Base-by-base conservation (phyloP, 768 basidiomycete genomes). In the Phlebiopsis flavidoalba region DNA sequence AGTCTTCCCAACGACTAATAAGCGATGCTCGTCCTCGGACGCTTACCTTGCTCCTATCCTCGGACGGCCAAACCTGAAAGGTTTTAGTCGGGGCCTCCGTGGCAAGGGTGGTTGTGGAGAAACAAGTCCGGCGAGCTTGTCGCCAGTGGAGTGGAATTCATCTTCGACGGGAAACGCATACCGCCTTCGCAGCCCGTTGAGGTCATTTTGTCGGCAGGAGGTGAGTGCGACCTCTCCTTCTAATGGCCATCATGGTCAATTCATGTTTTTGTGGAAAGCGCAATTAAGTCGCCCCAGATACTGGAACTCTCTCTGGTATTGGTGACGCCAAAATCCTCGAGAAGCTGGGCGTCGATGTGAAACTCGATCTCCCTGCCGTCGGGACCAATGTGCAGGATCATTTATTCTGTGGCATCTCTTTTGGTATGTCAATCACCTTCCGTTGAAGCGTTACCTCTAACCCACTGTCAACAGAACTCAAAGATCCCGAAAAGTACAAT, bases 281-380 rank as follows among this genome's bases (percentile, higher is more conserved):
- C 59, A 2, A 26, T 60, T 40, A 43, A 43, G 40, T 60, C 59
- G 5, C 51, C 59, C 2, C 52, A 63, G 53, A 36, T 67, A 40
- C 57, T 67, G 11, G 66, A 67, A 45, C 64, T 64, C 2, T 64
- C 2, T 87, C 85, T 0, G 88, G 91, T 8, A 86, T 94, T 57
- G 91, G 91, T 2, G 77, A 80, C 1, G 64, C 68, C 2, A 66
- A 71, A 0, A 63, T 86, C 46, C 73, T 91, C 40, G 65, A 78
- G 47, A 72, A 71, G 35, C 71, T 80, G 57, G 76, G 75, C 10
- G 79, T 93, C 33, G 64, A 72, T 7, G 75, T 77, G 60, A 50
- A 83, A 31, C 77, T 88, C 14, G 83, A 89, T 59, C 80, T 91
- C 12, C 88, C 89, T 1, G 87, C 86, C 17, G 91, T 94, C 0